Percentiles rank a stretch among this genome's conserved stretches.
These are phyloP conservation scores for Oehlia diaphana DNA, from an alignment of 192 early-diverging fungal species.

Conservation along the genomic window DNA sequence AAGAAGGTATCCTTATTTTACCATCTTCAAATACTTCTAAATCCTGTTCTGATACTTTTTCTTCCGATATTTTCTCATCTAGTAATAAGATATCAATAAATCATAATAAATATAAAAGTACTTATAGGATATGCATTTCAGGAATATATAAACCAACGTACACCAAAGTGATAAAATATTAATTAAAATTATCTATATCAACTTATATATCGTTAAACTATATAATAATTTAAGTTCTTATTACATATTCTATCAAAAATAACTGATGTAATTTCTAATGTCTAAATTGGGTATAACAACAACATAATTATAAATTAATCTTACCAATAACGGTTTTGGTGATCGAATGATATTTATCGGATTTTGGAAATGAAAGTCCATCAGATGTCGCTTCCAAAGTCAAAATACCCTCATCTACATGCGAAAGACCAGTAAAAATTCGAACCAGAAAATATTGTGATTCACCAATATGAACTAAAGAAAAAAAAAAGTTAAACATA, in stretches of 20 bases:
- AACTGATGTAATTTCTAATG: no score
- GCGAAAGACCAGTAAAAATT: constrained; percentile 27
- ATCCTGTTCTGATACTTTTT: constrained; percentile 29
- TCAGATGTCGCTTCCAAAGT: constrained; percentile 39
- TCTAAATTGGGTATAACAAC: not conserved
- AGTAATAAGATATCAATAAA: not conserved
- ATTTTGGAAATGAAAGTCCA: constrained; percentile 33
- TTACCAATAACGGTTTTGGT: constrained; percentile 29
- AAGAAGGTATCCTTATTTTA: constrained; percentile 42
- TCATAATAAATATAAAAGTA: not conserved
- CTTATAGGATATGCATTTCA: not conserved
- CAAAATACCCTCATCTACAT: constrained; percentile 32
- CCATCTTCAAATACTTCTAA: constrained; percentile 41
- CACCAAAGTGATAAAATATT: not conserved
- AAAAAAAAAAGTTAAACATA: not conserved
- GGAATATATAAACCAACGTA: not conserved
- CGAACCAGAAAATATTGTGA: constrained; percentile 41
- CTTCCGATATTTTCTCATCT: constrained; percentile 16
- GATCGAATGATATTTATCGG: constrained; percentile 14
- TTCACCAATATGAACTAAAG: constrained; percentile 41
- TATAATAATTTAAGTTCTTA: not conserved
- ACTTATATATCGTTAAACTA: not conserved
- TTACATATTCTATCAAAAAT: not conserved
- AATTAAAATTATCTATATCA: not conserved
- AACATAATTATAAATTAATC: not conserved